Percentiles rank a stretch among this genome's conserved stretches.
phyloP scores from a whole-genome alignment of 495 filamentous ascomycete species.

The Letharia columbiana region DNA sequence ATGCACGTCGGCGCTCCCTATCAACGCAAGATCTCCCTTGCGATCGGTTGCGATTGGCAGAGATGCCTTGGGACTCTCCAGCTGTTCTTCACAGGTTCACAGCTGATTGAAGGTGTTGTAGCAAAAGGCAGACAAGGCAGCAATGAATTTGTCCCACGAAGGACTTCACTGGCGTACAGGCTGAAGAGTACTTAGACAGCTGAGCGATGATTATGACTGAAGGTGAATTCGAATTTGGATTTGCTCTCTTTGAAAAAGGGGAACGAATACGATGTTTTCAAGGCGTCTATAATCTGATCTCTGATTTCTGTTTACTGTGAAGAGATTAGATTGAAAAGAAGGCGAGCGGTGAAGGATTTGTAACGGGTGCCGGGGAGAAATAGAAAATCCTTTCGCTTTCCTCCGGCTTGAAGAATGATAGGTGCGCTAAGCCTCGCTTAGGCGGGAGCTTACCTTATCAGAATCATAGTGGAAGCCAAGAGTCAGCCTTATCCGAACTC shows the following conservation, averaged over 20 bases:
- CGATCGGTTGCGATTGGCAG: constrained; percentile 1
- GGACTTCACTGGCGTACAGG: no score
- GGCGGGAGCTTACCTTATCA: neutral
- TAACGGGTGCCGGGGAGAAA: neutral
- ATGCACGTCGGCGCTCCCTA: neutral
- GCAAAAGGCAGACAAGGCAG: neutral
- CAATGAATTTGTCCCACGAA: no score
- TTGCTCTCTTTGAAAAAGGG: no score
- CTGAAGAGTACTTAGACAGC: no score
- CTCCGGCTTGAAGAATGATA: neutral
- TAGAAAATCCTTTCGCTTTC: neutral
- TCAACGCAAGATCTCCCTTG: neutral
- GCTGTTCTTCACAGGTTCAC: no score
- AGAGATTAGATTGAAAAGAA: neutral
- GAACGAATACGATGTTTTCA: no score
- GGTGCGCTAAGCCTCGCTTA: neutral
- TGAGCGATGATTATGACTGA: no score
- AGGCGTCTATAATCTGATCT: no score
- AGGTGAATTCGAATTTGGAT: no score
- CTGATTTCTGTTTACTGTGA: neutral
- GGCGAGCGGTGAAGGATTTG: neutral
- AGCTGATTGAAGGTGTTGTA: neutral
- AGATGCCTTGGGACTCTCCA: neutral
- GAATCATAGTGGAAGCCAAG: neutral
- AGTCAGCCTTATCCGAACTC: neutral